Evolutionary conservation across 1,139 yeast species (phyloP), one percentile per base, ranked within the genome.

Genomic region (Pichia sp.): DNA sequence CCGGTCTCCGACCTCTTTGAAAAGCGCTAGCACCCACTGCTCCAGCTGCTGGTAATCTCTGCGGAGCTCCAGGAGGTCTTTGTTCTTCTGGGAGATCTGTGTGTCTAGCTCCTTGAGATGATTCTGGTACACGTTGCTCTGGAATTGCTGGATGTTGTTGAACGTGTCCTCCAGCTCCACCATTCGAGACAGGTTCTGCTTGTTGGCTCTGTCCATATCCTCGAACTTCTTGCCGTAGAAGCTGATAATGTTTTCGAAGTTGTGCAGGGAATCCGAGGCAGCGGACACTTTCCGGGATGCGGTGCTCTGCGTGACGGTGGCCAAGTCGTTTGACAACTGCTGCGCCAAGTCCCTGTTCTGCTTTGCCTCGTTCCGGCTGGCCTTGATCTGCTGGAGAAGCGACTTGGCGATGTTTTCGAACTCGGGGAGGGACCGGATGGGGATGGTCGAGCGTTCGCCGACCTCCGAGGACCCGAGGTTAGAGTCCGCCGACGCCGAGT

Each of bases 1-100:
- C 13, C 54, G 41, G 5, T 54, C 48, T 8, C 56, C 53, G 11
- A 57, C 19, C 30, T 52, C 59, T 41, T 53, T 54, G 23, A 57
- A 57, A 8, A 57, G 10, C 4, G 56, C 40, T 5, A 57, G 42
- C 7, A 49, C 51, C 59, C 59, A 57, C 15, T 32, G 41, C 36
- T 54, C 50, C 15, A 57, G 40, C 15, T 42, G 51, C 26, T 11
- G 11, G 34, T 54, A 57, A 26, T 55, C 32, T 7, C 19, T 30
- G 23, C 31, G 42, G 4, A 49, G n/a, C 19, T 53, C 53, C 5
- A 50, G 8, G 2, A 54, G 15, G 41, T 54, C 53, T 1, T 7
- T 4, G 3, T 45, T 49, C 38, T 30, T 55, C 1, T 10, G 10
- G 4, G 26, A 4, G 2, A 57, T 7, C 19, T 43, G 30, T 1